A percentile compares a stretch with the other conserved stretches of the same genome.
Conservation (phyloP, 2,329 filamentous ascomycete species). For the Monosporascus sp. region DNA sequence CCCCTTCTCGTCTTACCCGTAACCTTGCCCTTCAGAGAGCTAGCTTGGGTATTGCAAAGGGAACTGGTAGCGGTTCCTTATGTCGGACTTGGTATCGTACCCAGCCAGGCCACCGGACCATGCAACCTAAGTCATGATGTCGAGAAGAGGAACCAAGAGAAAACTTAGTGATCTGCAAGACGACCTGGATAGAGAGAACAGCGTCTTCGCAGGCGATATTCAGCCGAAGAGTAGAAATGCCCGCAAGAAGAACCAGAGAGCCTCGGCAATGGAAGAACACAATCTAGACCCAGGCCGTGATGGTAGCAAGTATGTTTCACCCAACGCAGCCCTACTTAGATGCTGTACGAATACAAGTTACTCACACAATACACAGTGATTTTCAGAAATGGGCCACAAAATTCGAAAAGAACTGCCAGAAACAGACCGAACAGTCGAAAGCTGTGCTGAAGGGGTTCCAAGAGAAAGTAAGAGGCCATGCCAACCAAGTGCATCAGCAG, state of each 20-base stretch:
- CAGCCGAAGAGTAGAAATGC: constrained; percentile 2
- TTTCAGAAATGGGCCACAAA: constrained; percentile 21
- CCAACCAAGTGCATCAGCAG: constrained; percentile 14
- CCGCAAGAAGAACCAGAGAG: constrained; percentile 10
- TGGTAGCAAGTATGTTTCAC: constrained; percentile 12
- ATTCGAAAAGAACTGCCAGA: constrained; percentile 22
- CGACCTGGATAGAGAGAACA: background rate
- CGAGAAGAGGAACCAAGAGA: constrained; percentile 14
- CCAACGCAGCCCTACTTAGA: background rate
- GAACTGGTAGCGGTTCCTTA: background rate
- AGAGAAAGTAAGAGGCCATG: constrained; percentile 14
- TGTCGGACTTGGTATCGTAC: background rate
- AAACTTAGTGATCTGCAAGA: constrained; percentile 2
- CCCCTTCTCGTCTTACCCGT: no score
- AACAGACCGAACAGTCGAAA: constrained; percentile 23
- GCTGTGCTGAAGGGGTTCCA: constrained; percentile 22
- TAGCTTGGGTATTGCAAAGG: no score
- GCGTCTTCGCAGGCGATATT: constrained; percentile 2
- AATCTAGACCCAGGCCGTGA: constrained; percentile 21
- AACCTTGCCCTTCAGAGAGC: background rate
- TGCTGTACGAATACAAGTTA: background rate
- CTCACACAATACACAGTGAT: constrained; percentile 7
- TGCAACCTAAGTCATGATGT: constrained; percentile 6
- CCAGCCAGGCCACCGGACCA: background rate
- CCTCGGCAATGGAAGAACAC: constrained; percentile 23